These are phyloP conservation scores for Globisporangium uncinulatum DNA, from an alignment of 352 stramenopile genomes.

Conservation along the genomic window DNA sequence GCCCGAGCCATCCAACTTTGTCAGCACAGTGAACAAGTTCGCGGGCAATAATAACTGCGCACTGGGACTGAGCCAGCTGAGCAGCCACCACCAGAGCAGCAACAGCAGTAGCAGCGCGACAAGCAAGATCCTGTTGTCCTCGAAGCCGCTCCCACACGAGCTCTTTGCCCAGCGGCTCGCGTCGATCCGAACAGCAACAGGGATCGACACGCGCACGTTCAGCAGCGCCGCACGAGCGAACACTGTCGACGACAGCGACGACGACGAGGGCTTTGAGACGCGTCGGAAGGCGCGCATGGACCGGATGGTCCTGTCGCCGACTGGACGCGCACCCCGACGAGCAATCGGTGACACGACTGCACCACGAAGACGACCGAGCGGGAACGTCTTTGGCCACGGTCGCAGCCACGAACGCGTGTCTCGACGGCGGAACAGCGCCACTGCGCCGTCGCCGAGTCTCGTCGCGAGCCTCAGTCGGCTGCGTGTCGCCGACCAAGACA, in stretches of 20 bases:
- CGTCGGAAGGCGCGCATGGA: conserved; percentile 6
- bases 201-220: background rate
- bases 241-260: conserved; percentile 8
- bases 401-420: background rate
- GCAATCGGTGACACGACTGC: background rate
- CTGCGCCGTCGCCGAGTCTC: conserved; percentile 1
- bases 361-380: background rate
- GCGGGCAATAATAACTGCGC: background rate
- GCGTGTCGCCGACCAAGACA: conserved; percentile 11
- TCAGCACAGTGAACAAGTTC: background rate
- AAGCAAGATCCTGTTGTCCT: conserved; percentile 6
- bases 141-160: conserved; percentile 10
- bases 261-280: conserved; percentile 8
- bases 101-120: conserved; percentile 1
- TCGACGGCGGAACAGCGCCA: background rate
- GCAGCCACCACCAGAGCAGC: background rate
- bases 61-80: conserved; percentile 2
- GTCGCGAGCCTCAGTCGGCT: conserved; percentile 11
- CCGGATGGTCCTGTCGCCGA: conserved; percentile 1
- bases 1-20: background rate
- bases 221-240: background rate
- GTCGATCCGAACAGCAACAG: conserved; percentile 6
- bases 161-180: conserved; percentile 14
- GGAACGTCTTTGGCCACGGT: background rate
- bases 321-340: background rate